A percentile compares a stretch with the other conserved stretches of the same genome.
Conservation (phyloP, 2,329 filamentous ascomycete species). For the Penicillium nordicum region DNA sequence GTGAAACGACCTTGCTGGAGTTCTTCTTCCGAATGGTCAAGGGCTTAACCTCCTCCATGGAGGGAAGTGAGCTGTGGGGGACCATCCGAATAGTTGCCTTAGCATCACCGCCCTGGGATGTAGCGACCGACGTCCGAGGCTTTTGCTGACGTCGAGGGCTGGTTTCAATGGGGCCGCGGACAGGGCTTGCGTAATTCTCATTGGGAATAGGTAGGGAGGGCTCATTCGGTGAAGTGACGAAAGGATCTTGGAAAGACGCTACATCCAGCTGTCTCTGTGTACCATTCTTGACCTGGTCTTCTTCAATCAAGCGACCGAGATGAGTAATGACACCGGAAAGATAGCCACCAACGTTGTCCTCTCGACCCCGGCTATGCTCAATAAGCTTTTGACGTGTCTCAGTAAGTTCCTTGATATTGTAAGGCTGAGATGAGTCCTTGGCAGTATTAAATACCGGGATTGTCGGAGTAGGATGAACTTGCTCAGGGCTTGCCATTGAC, state of each 20-base stretch:
- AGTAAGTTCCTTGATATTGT: slow-evolving; percentile 53
- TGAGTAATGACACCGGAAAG: slow-evolving; percentile 60
- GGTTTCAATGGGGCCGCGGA: slow-evolving; percentile 7
- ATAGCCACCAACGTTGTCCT: slow-evolving; percentile 47
- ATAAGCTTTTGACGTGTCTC: slow-evolving; percentile 59
- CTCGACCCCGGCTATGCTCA: slow-evolving; percentile 46
- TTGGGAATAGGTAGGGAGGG: slow-evolving; percentile 49
- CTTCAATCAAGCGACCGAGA: slow-evolving; percentile 56
- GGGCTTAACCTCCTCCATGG: slow-evolving; percentile 47
- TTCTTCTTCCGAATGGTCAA: slow-evolving; percentile 54
- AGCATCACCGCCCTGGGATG: slow-evolving; percentile 17
- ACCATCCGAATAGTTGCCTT: slow-evolving; percentile 57
- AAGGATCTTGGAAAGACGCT: slow-evolving; percentile 17
- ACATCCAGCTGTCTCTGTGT: slow-evolving; percentile 2
- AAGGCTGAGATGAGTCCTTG: slow-evolving; percentile 49
- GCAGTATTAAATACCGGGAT: slow-evolving; percentile 35
- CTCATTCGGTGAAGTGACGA: slow-evolving; percentile 16
- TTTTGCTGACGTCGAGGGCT: slow-evolving; percentile 13
- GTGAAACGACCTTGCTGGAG: background rate
- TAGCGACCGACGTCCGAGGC: background rate
- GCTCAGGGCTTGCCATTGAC: slow-evolving; percentile 35
- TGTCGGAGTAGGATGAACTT: slow-evolving; percentile 13
- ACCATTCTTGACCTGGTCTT: slow-evolving; percentile 23
- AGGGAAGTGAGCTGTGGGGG: slow-evolving; percentile 48
- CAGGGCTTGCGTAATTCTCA: slow-evolving; percentile 42